Conservation (phyloP, 2,329 filamentous ascomycete genomes). For the Dryadomyces quercivorus region DNA sequence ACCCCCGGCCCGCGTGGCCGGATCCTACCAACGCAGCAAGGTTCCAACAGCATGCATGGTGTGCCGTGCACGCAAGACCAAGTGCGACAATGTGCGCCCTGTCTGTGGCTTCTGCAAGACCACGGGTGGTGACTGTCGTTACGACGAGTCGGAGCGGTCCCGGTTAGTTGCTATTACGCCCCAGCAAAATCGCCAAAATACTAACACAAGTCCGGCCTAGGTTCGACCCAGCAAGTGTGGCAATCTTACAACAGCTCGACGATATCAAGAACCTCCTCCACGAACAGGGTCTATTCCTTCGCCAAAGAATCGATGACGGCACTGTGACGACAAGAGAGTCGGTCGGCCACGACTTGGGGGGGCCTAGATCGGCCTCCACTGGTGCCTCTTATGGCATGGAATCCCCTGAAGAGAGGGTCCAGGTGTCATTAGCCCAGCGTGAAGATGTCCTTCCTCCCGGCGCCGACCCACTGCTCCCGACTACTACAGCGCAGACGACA, state of each 20-base stretch:
- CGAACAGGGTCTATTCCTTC: not conserved
- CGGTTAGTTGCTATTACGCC: not conserved
- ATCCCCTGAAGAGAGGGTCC: too few relatives aligned
- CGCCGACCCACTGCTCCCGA: too few relatives aligned
- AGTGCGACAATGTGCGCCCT: conserved; percentile 26
- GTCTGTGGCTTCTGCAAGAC: conserved; percentile 23
- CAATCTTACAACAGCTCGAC: conserved; percentile 33
- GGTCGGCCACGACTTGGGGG: too few relatives aligned
- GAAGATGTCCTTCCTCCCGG: too few relatives aligned
- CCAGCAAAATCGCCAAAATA: not conserved
- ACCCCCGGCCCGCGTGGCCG: not conserved
- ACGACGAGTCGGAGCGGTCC: conserved; percentile 26
- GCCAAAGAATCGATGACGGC: too few relatives aligned
- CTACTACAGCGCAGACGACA: not conserved
- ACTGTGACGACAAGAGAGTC: not conserved
- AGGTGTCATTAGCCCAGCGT: too few relatives aligned
- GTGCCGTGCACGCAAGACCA: conserved; percentile 29
- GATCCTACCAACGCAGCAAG: conserved; percentile 16
- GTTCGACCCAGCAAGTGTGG: conserved; percentile 37
- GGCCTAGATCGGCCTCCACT: too few relatives aligned
- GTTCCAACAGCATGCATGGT: conserved; percentile 24
- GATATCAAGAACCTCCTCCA: conserved; percentile 24
- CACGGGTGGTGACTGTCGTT: conserved; percentile 21
- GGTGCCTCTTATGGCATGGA: too few relatives aligned
- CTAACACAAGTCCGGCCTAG: conserved; percentile 13